phyloP scores from a whole-genome alignment of 768 basidiomycete genomes.

The Kwoniella sp. region DNA sequence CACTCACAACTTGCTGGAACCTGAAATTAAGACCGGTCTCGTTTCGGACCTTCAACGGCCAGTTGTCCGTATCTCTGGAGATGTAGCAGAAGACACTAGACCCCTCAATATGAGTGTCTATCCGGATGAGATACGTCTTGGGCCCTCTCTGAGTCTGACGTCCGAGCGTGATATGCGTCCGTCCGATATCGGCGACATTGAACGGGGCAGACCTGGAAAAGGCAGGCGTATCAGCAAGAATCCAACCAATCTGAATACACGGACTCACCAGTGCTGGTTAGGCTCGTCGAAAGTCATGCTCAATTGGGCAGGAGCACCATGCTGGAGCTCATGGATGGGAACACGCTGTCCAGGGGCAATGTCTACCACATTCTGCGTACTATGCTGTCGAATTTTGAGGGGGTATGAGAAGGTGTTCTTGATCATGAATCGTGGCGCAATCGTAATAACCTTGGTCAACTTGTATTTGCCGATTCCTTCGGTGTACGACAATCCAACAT shows the following conservation, averaged over 20 bases:
- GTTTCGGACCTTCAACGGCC: constrained; percentile 92
- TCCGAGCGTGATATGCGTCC: constrained; percentile 51
- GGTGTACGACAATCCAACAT: constrained; percentile 84
- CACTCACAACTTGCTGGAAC: constrained; percentile 72
- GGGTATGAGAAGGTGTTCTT: constrained; percentile 73
- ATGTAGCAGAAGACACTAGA: constrained; percentile 87
- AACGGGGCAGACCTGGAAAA: constrained; percentile 80
- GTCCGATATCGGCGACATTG: constrained; percentile 87
- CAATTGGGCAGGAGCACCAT: constrained; percentile 68
- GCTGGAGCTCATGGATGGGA: constrained; percentile 67
- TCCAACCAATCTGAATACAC: background rate
- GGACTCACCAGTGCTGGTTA: constrained; percentile 60
- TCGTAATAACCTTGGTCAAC: constrained; percentile 85
- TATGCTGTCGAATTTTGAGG: constrained; percentile 83
- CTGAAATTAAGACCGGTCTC: constrained; percentile 71
- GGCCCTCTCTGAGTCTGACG: constrained; percentile 49
- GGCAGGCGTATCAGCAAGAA: constrained; percentile 6
- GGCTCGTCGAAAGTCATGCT: constrained; percentile 84
- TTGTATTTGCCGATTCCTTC: constrained; percentile 98
- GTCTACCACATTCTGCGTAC: constrained; percentile 64
- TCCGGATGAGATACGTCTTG: constrained; percentile 64
- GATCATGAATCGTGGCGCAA: constrained; percentile 86
- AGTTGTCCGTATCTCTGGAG: constrained; percentile 66
- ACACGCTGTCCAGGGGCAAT: constrained; percentile 70
- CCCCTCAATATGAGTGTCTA: constrained; percentile 78